phyloP scores from a whole-genome alignment of 2,329 filamentous ascomycete species.

The Escovopsis sp. region DNA sequence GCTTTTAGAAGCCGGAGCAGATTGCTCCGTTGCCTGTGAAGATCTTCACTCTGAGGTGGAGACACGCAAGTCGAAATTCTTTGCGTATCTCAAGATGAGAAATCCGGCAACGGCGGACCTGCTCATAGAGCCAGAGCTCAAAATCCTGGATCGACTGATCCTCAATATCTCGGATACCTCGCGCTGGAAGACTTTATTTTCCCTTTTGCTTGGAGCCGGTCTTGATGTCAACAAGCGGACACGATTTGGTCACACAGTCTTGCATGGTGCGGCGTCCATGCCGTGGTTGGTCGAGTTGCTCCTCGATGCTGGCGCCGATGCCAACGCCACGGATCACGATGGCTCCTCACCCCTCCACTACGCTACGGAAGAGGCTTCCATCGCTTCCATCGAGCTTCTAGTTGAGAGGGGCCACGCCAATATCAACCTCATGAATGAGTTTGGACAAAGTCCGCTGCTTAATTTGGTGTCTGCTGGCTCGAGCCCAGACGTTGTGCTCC shows the following conservation, averaged over 20 bases:
- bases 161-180: too few relatives aligned
- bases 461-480: background rate
- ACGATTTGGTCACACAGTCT: slow-evolving; percentile 5
- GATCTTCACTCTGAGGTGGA: background rate
- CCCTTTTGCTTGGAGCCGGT: slow-evolving; percentile 11
- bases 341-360: slow-evolving; percentile 10
- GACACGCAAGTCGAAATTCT: background rate
- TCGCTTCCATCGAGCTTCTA: slow-evolving; percentile 8
- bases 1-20: slow-evolving; percentile 18
- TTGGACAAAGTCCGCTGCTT: slow-evolving; percentile 13
- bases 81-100: too few relatives aligned
- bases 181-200: slow-evolving; percentile 4
- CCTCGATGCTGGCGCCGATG: slow-evolving; percentile 12
- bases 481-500: background rate
- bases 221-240: slow-evolving; percentile 10
- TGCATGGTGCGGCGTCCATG: slow-evolving; percentile 7
- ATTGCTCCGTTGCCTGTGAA: slow-evolving; percentile 11
- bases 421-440: slow-evolving; percentile 9
- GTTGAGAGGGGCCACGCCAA: slow-evolving; percentile 11
- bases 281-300: slow-evolving; percentile 6
- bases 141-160: too few relatives aligned
- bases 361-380: too few relatives aligned
- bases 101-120: background rate
- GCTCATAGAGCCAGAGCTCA: too few relatives aligned
- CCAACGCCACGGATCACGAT: slow-evolving; percentile 6